Evolutionary conservation across 768 basidiomycete species (phyloP), one percentile per base, ranked within the genome.

Genomic region (Boletus coccyginus): DNA sequence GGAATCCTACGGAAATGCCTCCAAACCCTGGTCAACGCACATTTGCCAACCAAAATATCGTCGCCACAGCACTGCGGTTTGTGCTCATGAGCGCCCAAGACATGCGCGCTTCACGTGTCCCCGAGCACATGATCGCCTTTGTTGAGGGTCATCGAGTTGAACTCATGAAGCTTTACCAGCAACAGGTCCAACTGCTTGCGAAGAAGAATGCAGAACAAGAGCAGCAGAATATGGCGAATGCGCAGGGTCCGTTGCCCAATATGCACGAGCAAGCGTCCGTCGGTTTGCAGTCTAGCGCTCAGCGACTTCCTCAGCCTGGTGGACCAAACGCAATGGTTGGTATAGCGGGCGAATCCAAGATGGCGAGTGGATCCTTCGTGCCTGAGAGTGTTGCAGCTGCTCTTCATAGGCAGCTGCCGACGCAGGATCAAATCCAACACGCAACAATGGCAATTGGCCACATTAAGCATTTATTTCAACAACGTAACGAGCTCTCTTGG

Each of bases 61-160:
- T 83, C 63, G 74, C 74, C 42, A 51, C 74, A 51, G 70, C 86
- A n/a, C 61, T 85, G 45, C 66, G 69, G 17, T 83, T 78, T 65
- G 79, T 83, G 17, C 65, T 78, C 46, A 59, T 73, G 50, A 72
- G 78, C 14, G 73, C 72, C 3, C 68, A 73, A 6, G 84, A 88
- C 42, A 77, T 91, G 56, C 82, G 81, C 12, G 72, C 72, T 14
- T 77, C 74, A 40, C 77, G 77, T 14, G 68, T 87, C 9, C 70
- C 74, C 7, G 82, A 83, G 21, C 59, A 74, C 46, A 68, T 82
- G 52, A 84, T 91, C 46, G 56, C 70, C 33, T 75, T 82, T 55
- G 81, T 90, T 38, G 88, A 90, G 62, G 60, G 61, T 4, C 66
- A 86, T 61, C 82, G 88, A 40, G 1, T 62, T 6, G 59, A 61